Percentiles rank a stretch among this genome's conserved stretches.
Evolutionary conservation across 139 green algal genomes (phyloP).

Genomic region (Nannochloris sp.): DNA sequence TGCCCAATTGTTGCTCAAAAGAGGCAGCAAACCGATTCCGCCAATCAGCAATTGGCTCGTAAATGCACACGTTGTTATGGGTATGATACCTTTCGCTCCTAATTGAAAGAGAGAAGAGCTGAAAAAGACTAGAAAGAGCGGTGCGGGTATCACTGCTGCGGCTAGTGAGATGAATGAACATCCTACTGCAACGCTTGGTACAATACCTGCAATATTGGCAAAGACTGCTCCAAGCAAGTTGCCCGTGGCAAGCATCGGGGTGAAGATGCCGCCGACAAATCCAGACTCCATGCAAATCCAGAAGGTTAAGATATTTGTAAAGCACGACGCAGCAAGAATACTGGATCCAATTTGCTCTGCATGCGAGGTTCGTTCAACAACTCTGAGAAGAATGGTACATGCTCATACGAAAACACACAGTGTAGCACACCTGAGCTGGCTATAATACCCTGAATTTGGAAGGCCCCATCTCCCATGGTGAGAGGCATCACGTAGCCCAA

Average conservation of each 20-base stretch:
- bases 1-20: background rate
- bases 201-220: background rate
- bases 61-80: conserved; percentile 3
- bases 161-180: background rate
- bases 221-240: background rate
- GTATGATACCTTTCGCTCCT: background rate
- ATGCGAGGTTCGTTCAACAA: background rate
- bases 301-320: background rate
- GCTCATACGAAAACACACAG: no score
- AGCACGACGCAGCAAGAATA: background rate
- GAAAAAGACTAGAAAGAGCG: background rate
- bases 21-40: background rate
- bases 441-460: background rate
- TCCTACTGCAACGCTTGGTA: background rate
- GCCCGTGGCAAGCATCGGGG: background rate
- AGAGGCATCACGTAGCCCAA: background rate
- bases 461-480: background rate
- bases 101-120: background rate
- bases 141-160: background rate
- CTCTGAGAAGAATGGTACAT: background rate
- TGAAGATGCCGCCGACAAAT: background rate
- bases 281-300: conserved; percentile 3
- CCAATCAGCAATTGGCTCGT: background rate
- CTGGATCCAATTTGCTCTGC: background rate
- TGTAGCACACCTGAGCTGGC: no score